These are phyloP conservation scores for Hibiscus mutabilis DNA, from an alignment of 345 rosid genomes.

Conservation along the genomic window DNA sequence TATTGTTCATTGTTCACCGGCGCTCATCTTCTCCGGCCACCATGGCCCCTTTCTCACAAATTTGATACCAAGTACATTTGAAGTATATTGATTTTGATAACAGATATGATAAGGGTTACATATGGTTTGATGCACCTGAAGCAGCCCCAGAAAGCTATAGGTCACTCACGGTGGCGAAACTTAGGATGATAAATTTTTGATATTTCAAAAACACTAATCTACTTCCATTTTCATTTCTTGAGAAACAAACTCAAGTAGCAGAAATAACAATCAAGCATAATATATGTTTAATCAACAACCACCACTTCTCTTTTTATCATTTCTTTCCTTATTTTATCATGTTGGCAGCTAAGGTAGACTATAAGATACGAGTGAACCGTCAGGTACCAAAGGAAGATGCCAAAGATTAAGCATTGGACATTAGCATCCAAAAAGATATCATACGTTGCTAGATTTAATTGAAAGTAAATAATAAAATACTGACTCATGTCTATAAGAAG, in stretches of 20 bases:
- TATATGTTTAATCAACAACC: neutral
- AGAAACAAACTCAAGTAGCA: neutral
- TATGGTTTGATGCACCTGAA: neutral
- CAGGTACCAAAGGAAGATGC: neutral
- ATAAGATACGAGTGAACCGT: neutral
- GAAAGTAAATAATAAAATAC: neutral
- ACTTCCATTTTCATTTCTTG: neutral
- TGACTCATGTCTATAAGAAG: neutral
- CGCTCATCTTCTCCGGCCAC: no score
- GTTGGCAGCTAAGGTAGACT: conserved; percentile 1
- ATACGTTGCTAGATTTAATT: neutral
- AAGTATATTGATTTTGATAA: neutral
- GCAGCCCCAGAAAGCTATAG: no score
- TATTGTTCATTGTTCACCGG: no score
- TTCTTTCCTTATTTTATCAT: neutral
- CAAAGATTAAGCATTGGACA: neutral
- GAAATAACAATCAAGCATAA: neutral
- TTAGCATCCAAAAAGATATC: neutral
- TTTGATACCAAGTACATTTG: neutral
- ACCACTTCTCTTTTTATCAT: neutral
- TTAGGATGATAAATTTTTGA: no score
- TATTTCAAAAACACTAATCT: neutral
- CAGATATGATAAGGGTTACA: neutral
- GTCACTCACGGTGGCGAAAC: no score
- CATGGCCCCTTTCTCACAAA: no score